phyloP scores from a whole-genome alignment of 2,329 filamentous ascomycete species.

The Aspergillus sp. region DNA sequence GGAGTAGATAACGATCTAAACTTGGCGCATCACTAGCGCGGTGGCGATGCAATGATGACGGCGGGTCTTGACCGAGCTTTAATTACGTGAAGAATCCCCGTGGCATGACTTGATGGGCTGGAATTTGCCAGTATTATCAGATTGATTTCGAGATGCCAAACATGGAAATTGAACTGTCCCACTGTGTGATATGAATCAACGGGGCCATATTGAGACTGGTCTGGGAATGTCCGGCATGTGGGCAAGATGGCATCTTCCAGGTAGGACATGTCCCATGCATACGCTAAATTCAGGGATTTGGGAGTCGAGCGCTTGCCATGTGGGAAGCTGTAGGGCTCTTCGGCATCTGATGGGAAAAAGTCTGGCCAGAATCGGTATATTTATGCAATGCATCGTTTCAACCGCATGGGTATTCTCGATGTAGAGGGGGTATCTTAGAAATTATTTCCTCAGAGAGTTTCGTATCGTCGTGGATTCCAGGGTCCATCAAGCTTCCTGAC shows the following conservation, averaged over 20 bases:
- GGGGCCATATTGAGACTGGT: no score
- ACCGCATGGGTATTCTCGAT: background rate
- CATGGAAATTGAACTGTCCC: no score
- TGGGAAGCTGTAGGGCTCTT: background rate
- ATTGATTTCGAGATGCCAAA: no score
- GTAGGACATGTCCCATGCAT: no score
- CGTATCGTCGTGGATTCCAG: background rate
- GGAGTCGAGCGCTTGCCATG: background rate
- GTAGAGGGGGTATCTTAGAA: background rate
- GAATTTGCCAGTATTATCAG: no score
- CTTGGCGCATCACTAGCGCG: background rate
- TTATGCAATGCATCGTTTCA: background rate
- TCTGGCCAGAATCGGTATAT: background rate
- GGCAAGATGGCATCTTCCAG: no score
- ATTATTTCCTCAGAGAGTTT: background rate
- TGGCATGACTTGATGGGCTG: no score
- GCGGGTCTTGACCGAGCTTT: background rate
- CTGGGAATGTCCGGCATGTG: no score
- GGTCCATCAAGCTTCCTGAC: background rate
- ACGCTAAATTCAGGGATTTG: background rate
- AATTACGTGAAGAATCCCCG: no score
- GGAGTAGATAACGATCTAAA: background rate
- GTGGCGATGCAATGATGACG: background rate
- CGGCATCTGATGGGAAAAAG: background rate
- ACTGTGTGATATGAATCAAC: no score